Evolutionary conservation across 495 filamentous ascomycete genomes (phyloP).

Genomic region (Penicillium salamii): DNA sequence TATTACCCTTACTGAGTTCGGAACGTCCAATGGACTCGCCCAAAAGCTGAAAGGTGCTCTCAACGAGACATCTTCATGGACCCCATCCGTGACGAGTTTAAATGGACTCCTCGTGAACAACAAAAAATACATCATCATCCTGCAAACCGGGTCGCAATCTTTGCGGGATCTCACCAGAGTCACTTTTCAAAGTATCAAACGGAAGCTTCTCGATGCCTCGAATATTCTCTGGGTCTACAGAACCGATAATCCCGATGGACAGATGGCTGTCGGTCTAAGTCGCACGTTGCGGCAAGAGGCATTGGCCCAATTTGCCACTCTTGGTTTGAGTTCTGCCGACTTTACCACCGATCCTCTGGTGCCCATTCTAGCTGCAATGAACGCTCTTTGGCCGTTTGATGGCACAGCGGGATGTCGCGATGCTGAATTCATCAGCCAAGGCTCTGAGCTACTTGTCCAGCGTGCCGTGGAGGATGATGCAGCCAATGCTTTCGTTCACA

Average conservation of each 20-base stretch:
- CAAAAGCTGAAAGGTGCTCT: no score
- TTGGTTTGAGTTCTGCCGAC: slow-evolving; percentile 45
- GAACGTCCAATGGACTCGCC: no score
- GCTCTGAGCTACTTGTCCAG: slow-evolving; percentile 39
- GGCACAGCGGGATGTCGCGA: slow-evolving; percentile 14
- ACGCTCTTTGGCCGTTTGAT: slow-evolving; percentile 18
- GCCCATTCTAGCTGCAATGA: slow-evolving; percentile 33
- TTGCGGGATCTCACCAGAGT: slow-evolving; percentile 19
- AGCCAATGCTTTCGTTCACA: slow-evolving; percentile 50
- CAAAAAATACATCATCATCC: no score
- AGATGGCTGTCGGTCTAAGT: slow-evolving; percentile 53
- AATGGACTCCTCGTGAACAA: no score
- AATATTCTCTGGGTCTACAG: slow-evolving; percentile 51
- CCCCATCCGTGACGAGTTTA: no score
- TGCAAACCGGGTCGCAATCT: slow-evolving; percentile 16
- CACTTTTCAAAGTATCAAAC: slow-evolving; percentile 19
- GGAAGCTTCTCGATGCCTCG: slow-evolving; percentile 25
- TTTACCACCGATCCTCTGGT: slow-evolving; percentile 32
- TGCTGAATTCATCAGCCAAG: slow-evolving; percentile 23
- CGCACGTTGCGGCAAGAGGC: slow-evolving; percentile 53
- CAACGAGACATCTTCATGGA: no score
- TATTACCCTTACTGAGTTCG: no score
- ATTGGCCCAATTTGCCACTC: slow-evolving; percentile 46
- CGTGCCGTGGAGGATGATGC: slow-evolving; percentile 45
- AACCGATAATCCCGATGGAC: slow-evolving; percentile 43